These are phyloP conservation scores for Sugiyamaella grinbergsii DNA, from an alignment of 1,139 yeast species.

Conservation along the genomic window DNA sequence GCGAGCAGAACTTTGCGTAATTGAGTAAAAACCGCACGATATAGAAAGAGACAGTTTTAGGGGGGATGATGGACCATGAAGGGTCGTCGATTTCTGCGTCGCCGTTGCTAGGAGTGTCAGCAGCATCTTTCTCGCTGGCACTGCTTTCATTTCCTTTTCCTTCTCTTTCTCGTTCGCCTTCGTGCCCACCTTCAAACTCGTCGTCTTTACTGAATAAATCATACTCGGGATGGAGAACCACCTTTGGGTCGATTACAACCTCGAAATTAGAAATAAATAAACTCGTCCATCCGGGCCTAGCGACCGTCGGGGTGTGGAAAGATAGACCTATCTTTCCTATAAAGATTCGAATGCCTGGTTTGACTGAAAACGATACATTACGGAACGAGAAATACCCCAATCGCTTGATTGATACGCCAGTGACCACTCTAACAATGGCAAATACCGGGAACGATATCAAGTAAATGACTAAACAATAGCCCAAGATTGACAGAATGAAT, in stretches of 20 bases:
- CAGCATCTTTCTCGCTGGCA: background rate
- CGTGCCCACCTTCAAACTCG: background rate
- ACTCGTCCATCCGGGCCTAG: conserved; percentile 45
- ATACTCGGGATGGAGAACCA: conserved; percentile 32
- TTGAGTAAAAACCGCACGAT: conserved; percentile 35
- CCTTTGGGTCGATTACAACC: conserved; percentile 37
- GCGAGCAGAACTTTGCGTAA: conserved; percentile 36
- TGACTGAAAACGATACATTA: conserved; percentile 42
- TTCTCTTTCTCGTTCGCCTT: background rate
- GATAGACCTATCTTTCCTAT: conserved; percentile 43
- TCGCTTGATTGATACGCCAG: conserved; percentile 48
- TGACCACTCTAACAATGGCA: conserved; percentile 45
- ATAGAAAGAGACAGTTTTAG: conserved; percentile 31
- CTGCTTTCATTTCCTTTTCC: background rate
- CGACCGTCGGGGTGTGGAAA: conserved; percentile 47
- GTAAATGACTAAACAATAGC: conserved; percentile 36
- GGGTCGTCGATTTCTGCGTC: conserved; percentile 16
- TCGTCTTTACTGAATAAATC: conserved; percentile 17
- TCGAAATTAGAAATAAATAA: conserved; percentile 39
- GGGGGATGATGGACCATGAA: conserved; percentile 34
- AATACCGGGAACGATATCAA: conserved; percentile 42
- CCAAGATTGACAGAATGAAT: conserved; percentile 31
- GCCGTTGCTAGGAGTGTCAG: background rate
- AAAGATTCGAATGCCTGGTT: conserved; percentile 41
- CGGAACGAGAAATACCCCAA: conserved; percentile 46